Conservation (phyloP, 139 green algal genomes). For the Chlamydomonas sphaeroides region DNA sequence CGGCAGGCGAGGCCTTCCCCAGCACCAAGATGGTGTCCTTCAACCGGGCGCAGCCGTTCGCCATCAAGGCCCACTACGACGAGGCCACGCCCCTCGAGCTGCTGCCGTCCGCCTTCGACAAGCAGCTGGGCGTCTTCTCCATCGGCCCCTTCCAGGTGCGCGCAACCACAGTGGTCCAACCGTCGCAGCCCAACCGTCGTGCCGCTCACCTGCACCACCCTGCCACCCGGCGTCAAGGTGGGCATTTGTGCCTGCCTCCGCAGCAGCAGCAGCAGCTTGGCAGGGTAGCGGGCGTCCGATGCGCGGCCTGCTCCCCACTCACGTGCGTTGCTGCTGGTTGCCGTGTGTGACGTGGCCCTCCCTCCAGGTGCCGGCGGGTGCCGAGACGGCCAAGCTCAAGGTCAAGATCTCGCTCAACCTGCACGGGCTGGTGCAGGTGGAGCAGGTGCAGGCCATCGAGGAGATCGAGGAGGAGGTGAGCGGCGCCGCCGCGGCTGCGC, state of each 20-base stretch:
- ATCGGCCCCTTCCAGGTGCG: constrained; percentile 69
- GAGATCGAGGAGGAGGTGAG: constrained; percentile 81
- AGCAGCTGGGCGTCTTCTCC: constrained; percentile 46
- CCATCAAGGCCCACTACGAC: constrained; percentile 78
- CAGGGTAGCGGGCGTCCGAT: too few species aligned
- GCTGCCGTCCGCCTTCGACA: constrained; percentile 43
- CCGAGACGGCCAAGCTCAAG: constrained; percentile 87
- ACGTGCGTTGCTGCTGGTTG: too few species aligned
- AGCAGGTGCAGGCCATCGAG: constrained; percentile 83
- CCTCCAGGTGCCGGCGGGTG: constrained; percentile 39
- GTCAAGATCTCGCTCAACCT: constrained; percentile 89
- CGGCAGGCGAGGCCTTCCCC: constrained; percentile 69
- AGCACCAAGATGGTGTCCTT: constrained; percentile 95
- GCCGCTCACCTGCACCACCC: too few species aligned
- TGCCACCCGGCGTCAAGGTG: too few species aligned
- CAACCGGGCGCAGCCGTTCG: constrained; percentile 83
- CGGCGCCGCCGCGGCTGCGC: too few species aligned
- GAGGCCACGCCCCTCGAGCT: constrained; percentile 65
- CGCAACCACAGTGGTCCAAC: too few species aligned
- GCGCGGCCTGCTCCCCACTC: too few species aligned
- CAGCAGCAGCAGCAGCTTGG: too few species aligned
- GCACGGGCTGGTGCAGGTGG: constrained; percentile 87
- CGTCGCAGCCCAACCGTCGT: too few species aligned
- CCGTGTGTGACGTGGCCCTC: too few species aligned
- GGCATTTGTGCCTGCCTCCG: too few species aligned